These are phyloP conservation scores for Liquidambar formosana DNA, from an alignment of 164 flowering plant species.

Conservation along the genomic window DNA sequence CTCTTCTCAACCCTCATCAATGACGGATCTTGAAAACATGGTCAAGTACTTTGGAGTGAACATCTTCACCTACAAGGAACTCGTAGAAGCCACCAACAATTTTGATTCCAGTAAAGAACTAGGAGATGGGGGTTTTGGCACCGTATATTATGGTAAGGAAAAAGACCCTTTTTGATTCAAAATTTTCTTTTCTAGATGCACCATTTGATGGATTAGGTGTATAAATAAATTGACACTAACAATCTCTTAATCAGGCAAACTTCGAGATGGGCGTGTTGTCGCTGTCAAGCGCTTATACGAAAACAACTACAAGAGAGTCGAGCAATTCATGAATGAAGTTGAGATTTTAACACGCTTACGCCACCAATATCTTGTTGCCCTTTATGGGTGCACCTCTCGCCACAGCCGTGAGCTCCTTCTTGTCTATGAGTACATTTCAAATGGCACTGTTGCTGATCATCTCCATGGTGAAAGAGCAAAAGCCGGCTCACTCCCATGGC, in stretches of 20 bases:
- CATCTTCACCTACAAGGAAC: slow-evolving; percentile 55
- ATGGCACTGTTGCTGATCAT: slow-evolving; percentile 80
- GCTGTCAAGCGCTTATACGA: slow-evolving; percentile 72
- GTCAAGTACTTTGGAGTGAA: slow-evolving; percentile 34
- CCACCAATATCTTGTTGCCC: slow-evolving; percentile 64
- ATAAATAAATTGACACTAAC: background rate
- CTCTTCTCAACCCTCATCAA: slow-evolving; percentile 32
- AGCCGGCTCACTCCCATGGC: slow-evolving; percentile 50
- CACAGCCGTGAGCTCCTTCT: slow-evolving; percentile 72
- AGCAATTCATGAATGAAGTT: slow-evolving; percentile 70
- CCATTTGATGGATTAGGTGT: too few species aligned
- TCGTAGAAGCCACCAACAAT: slow-evolving; percentile 55
- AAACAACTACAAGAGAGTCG: slow-evolving; percentile 56
- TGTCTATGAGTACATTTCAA: slow-evolving; percentile 67
- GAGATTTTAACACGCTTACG: slow-evolving; percentile 52
- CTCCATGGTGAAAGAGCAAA: slow-evolving; percentile 49
- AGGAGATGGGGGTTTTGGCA: slow-evolving; percentile 87
- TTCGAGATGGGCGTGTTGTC: slow-evolving; percentile 62
- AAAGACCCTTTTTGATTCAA: background rate
- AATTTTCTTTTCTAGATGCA: background rate
- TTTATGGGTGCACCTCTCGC: slow-evolving; percentile 78
- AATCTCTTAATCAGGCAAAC: slow-evolving; percentile 37
- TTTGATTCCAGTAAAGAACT: slow-evolving; percentile 51
- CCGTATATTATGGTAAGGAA: slow-evolving; percentile 65
- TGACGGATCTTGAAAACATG: slow-evolving; percentile 33